phyloP scores from a whole-genome alignment of 306 rosid genomes.

The Canavalia gladiata region DNA sequence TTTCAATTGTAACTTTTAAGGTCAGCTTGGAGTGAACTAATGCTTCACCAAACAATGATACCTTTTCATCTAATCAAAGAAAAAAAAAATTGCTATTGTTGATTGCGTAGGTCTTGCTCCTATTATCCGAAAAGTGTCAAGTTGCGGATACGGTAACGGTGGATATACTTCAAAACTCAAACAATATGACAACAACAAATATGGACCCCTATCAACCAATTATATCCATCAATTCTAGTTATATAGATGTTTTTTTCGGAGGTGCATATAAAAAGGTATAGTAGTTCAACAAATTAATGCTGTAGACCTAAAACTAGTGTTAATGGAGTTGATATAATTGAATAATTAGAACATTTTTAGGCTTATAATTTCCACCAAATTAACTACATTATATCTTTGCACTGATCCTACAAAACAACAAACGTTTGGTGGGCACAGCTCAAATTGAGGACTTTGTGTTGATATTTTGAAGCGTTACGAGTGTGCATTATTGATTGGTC shows the following conservation, averaged over 20 bases:
- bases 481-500: conserved; percentile 11
- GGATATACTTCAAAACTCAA: conserved; percentile 31
- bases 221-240: background rate
- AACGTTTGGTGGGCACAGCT: conserved; percentile 33
- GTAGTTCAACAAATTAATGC: conserved; percentile 47
- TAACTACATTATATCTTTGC: background rate
- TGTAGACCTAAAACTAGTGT: background rate
- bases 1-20: conserved; percentile 27
- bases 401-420: conserved; percentile 34
- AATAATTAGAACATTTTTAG: background rate
- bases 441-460: conserved; percentile 34
- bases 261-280: conserved; percentile 36
- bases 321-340: conserved; percentile 33
- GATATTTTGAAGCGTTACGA: conserved; percentile 38
- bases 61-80: conserved; percentile 41
- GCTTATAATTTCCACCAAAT: background rate
- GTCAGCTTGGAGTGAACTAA: conserved; percentile 50
- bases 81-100: conserved; percentile 3
- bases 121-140: conserved; percentile 42
- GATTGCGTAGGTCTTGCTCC: conserved; percentile 40
- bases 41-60: conserved; percentile 50
- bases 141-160: background rate
- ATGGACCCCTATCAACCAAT: conserved; percentile 44
- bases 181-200: conserved; percentile 25
- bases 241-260: background rate